Evolutionary conservation across 202 grass and related monocot genomes (phyloP).

Genomic region (Digitaria exilis): DNA sequence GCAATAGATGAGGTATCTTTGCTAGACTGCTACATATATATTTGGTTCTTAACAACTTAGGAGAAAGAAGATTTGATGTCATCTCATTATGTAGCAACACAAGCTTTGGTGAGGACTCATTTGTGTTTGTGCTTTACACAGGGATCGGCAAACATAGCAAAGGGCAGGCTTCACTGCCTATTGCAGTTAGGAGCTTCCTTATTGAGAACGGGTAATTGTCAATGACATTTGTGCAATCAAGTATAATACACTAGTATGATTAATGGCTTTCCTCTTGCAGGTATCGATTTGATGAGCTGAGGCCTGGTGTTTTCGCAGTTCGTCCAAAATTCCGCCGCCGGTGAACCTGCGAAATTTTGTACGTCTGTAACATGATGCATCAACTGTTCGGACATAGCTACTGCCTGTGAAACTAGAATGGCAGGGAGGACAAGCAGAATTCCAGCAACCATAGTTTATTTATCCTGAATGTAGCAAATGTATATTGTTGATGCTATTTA

Average conservation of each 20-base stretch:
- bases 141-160: slow-evolving; percentile 90
- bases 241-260: neutral
- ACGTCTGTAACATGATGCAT: neutral
- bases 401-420: neutral
- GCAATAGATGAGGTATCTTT: neutral
- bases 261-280: slow-evolving; percentile 28
- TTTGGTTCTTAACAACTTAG: neutral
- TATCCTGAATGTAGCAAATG: slow-evolving; percentile 6
- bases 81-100: neutral
- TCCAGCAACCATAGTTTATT: neutral
- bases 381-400: neutral
- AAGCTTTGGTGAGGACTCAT: neutral
- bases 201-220: slow-evolving; percentile 64
- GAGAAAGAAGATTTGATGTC: neutral
- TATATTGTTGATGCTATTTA: slow-evolving; percentile 1
- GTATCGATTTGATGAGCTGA: slow-evolving; percentile 75
- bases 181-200: slow-evolving; percentile 70
- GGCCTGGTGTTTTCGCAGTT: slow-evolving; percentile 68
- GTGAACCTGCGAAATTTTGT: slow-evolving; percentile 26
- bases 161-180: slow-evolving; percentile 78
- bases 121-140: slow-evolving; percentile 49
- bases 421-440: neutral
- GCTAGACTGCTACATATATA: neutral
- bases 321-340: slow-evolving; percentile 65
- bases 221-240: neutral